phyloP scores from a whole-genome alignment of 2,329 filamentous ascomycete genomes.

The Cladosporium austrohemisphaericum region DNA sequence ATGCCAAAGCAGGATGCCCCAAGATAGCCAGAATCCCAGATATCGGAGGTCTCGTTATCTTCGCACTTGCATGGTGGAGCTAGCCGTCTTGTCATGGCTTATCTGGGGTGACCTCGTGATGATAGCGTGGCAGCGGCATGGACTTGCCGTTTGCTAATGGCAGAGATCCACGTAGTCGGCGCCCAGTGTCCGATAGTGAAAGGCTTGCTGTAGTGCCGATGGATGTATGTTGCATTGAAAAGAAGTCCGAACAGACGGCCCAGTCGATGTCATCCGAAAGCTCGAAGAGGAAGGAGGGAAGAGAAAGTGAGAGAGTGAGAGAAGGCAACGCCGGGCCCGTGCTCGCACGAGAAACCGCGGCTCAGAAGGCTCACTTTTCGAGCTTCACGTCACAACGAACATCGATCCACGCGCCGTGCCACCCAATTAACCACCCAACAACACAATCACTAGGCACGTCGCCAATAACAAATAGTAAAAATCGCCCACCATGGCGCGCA shows the following conservation, averaged over 20 bases:
- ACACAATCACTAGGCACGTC: background rate
- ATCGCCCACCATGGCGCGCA: conserved; percentile 63
- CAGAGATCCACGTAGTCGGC: background rate
- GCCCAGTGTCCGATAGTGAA: background rate
- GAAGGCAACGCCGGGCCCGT: background rate
- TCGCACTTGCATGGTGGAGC: conserved; percentile 3
- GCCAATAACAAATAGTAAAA: background rate
- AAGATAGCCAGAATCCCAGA: background rate
- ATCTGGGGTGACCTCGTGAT: background rate
- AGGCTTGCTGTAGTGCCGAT: background rate
- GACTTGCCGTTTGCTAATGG: conserved; percentile 6
- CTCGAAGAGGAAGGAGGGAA: too few species aligned
- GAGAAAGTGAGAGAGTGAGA: background rate
- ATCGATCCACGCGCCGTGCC: background rate
- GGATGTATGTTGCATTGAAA: background rate
- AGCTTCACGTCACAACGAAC: conserved; percentile 1
- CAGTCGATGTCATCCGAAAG: too few species aligned
- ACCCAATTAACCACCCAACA: background rate
- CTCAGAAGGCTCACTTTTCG: conserved; percentile 8
- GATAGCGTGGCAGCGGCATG: background rate
- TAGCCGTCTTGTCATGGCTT: background rate
- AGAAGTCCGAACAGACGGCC: too few species aligned
- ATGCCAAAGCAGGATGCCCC: background rate
- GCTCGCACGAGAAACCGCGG: background rate
- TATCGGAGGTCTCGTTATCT: conserved; percentile 8